Evolutionary conservation across 768 basidiomycete species (phyloP).

Genomic region (Harrya chromipes): DNA sequence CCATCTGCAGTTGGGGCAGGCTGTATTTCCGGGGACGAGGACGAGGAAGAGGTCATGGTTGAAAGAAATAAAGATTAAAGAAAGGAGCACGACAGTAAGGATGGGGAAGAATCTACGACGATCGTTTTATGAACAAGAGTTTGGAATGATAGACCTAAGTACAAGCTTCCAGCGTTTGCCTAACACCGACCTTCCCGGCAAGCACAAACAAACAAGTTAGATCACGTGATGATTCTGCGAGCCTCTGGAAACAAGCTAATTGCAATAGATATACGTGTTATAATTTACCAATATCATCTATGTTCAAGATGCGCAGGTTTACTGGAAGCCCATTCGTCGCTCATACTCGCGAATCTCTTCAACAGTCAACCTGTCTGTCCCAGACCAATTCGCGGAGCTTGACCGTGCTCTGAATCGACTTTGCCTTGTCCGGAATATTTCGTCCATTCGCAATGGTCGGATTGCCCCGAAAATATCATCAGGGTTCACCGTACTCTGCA

Average conservation of each 20-base stretch:
- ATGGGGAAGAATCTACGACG: constrained; percentile 25
- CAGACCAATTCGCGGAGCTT: constrained; percentile 95
- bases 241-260: neutral
- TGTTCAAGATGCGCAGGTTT: constrained; percentile 20
- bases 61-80: constrained; percentile 27
- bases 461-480: constrained; percentile 92
- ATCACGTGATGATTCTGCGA: constrained; percentile 14
- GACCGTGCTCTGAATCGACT: constrained; percentile 86
- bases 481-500: constrained; percentile 84
- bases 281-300: constrained; percentile 5
- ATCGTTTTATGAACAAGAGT: constrained; percentile 33
- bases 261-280: constrained; percentile 1
- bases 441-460: constrained; percentile 85
- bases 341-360: constrained; percentile 89
- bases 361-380: constrained; percentile 80
- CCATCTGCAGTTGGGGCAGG: constrained; percentile 41
- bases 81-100: constrained; percentile 31
- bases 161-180: constrained; percentile 18
- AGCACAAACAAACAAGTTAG: constrained; percentile 21
- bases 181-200: constrained; percentile 15
- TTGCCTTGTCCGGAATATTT: constrained; percentile 78
- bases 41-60: constrained; percentile 72
- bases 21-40: constrained; percentile 72
- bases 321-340: constrained; percentile 81
- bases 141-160: constrained; percentile 22